Percentiles rank a stretch among this genome's conserved stretches.
phyloP scores from a whole-genome alignment of 1,284 basidiomycete species.

The Ceratobasidium sp. region DNA sequence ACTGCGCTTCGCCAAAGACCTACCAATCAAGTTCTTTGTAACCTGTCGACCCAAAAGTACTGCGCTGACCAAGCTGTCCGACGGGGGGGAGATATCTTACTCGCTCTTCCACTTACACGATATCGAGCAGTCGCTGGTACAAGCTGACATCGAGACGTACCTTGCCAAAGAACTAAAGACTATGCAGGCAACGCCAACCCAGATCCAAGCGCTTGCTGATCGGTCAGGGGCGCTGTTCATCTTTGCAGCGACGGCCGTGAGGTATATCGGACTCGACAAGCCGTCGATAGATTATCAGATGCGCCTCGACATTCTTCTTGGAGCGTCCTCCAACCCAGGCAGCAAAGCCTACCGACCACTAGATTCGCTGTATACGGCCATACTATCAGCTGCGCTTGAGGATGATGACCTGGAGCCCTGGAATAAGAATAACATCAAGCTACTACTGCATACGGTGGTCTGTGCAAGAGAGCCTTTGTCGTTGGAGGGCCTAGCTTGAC shows the following conservation, averaged over 20 bases:
- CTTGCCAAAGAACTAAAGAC: conserved; percentile 1
- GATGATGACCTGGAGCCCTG: background rate
- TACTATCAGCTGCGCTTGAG: background rate
- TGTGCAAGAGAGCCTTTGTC: conserved; percentile 14
- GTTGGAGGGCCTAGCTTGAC: background rate
- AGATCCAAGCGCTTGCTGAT: conserved; percentile 17
- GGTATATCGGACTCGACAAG: background rate
- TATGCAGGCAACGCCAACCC: background rate
- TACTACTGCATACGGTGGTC: background rate
- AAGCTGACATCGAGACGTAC: conserved; percentile 42
- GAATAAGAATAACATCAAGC: background rate
- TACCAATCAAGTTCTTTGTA: conserved; percentile 23
- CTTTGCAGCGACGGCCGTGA: conserved; percentile 31
- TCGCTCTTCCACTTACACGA: conserved; percentile 32
- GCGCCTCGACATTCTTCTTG: background rate
- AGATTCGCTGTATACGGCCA: background rate
- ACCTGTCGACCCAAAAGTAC: background rate
- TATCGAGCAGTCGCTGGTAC: conserved; percentile 36
- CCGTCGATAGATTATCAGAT: background rate
- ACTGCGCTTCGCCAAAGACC: background rate
- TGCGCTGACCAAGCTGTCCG: background rate
- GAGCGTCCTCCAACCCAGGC: background rate
- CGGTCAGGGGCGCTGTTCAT: conserved; percentile 38
- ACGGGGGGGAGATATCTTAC: too few species aligned
- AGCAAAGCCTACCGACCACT: background rate